phyloP scores from a whole-genome alignment of 208 protist genomes.

The Trichomonas vaginalis region DNA sequence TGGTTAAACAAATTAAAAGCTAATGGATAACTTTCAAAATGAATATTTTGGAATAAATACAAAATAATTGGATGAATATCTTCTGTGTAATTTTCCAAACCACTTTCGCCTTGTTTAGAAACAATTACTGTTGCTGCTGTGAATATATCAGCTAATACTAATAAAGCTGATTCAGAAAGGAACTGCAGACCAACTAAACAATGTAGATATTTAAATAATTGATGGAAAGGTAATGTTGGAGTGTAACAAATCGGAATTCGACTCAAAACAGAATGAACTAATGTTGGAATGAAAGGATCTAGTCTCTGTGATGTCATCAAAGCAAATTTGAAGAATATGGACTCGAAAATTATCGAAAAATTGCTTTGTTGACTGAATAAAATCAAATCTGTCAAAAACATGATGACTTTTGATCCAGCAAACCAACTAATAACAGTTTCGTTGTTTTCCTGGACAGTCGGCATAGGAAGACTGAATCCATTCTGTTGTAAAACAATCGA shows the following conservation, averaged over 20 bases:
- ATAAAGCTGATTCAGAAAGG: not conserved
- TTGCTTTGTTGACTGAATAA: not conserved
- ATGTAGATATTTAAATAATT: not conserved
- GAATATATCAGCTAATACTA: not conserved
- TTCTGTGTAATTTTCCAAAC: not conserved
- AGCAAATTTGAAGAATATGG: not conserved
- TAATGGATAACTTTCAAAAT: not conserved
- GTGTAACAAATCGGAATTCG: not conserved
- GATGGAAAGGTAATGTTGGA: not conserved
- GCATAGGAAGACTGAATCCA: not conserved
- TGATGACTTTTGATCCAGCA: not conserved
- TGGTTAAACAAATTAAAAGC: not conserved
- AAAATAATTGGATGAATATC: not conserved
- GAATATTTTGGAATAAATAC: not conserved
- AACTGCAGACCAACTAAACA: not conserved
- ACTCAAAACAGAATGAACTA: not conserved
- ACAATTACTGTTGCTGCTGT: not conserved
- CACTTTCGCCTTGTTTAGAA: not conserved
- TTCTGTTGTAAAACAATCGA: not conserved
- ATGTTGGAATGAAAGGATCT: not conserved
- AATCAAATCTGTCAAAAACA: slow-evolving; percentile 1
- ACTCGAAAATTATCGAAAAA: not conserved
- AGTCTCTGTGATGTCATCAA: not conserved
- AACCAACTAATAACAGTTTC: not conserved
- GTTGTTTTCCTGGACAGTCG: not conserved